These are phyloP conservation scores for Daucus carota DNA, from an alignment of 129 eudicot species.

Conservation along the genomic window DNA sequence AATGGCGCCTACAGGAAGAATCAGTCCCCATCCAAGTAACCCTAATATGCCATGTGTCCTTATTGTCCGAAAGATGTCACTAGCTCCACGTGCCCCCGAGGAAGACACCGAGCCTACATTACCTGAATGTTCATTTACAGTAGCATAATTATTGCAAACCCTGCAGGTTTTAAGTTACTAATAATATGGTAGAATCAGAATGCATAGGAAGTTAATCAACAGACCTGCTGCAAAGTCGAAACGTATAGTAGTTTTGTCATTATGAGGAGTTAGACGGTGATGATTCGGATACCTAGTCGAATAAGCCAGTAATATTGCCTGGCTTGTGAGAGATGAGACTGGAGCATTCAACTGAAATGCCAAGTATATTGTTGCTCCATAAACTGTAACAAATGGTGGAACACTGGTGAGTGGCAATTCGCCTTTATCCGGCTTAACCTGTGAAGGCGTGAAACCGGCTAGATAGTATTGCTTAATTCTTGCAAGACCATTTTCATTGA, in stretches of 20 bases:
- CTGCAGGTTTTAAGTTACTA: neutral
- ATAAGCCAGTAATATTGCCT: constrained; percentile 65
- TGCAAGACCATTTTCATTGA: constrained; percentile 51
- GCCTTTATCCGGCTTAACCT: constrained; percentile 59
- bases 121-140: constrained; percentile 24
- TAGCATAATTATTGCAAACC: neutral
- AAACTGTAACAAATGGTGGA: constrained; percentile 60
- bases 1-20: constrained; percentile 76
- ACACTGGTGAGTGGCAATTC: constrained; percentile 59
- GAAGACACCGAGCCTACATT: constrained; percentile 21
- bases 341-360: constrained; percentile 69
- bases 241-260: constrained; percentile 57
- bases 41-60: constrained; percentile 72
- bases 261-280: constrained; percentile 60
- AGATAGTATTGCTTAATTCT: constrained; percentile 58
- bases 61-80: constrained; percentile 26
- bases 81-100: constrained; percentile 17
- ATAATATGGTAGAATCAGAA: neutral
- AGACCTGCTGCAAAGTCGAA: constrained; percentile 77
- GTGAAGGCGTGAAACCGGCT: constrained; percentile 49
- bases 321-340: constrained; percentile 31
- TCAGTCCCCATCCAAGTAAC: constrained; percentile 74
- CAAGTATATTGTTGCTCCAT: constrained; percentile 59
- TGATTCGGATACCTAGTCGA: constrained; percentile 46
- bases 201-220: neutral